Evolutionary conservation across 2,329 filamentous ascomycete species (phyloP).

Genomic region (Colletotrichum sp.): DNA sequence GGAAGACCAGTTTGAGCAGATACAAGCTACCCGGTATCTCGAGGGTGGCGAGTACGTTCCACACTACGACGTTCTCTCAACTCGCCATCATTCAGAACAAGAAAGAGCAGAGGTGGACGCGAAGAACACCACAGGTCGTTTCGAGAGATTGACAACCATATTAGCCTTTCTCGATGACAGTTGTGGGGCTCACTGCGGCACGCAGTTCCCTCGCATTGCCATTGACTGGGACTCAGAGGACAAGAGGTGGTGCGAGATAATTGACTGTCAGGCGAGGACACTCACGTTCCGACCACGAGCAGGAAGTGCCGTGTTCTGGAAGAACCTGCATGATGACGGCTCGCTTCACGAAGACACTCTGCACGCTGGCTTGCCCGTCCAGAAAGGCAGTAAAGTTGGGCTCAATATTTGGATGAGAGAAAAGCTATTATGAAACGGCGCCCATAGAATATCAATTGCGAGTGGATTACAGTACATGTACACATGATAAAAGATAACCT

Average conservation of each 20-base stretch:
- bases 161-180: neutral
- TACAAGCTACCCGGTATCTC: neutral
- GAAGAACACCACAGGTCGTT: neutral
- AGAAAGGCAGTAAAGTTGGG: neutral
- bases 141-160: neutral
- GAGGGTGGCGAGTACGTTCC: neutral
- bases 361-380: neutral
- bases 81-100: fast-evolving
- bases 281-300: neutral
- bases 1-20: neutral
- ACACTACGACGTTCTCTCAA: neutral
- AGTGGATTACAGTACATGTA: fast-evolving
- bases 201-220: fast-evolving
- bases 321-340: neutral
- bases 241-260: neutral
- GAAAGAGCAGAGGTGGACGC: neutral
- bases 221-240: neutral
- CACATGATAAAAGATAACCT: fast-evolving
- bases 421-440: neutral
- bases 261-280: neutral
- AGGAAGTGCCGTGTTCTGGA: neutral
- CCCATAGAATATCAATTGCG: neutral
- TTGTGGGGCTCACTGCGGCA: neutral
- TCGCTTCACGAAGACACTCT: neutral
- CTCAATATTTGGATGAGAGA: neutral